A percentile compares a stretch with the other conserved stretches of the same genome.
phyloP scores from a whole-genome alignment of 805 yeast species.

The Starmerella powellii region DNA sequence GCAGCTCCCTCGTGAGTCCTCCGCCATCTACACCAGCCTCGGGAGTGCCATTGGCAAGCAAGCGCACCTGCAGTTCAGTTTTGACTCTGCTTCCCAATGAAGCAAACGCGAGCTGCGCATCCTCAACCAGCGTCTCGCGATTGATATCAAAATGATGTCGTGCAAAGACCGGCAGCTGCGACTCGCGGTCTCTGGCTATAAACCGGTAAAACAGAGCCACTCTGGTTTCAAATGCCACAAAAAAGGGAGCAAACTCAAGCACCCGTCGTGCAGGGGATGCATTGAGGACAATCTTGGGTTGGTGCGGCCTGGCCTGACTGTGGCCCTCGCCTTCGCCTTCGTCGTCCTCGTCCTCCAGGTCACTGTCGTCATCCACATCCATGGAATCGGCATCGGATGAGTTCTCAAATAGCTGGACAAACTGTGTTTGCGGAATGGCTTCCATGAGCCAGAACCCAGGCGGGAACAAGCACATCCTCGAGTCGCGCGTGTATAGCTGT shows the following conservation, averaged over 20 bases:
- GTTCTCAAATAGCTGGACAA: conserved; percentile 2
- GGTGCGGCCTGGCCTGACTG: too few species aligned
- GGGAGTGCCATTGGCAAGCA: conserved; percentile 54
- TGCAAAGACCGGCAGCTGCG: background rate
- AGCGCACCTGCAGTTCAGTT: conserved; percentile 47
- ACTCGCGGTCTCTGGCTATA: conserved; percentile 39
- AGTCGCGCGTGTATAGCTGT: conserved; percentile 53
- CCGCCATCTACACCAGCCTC: conserved; percentile 97
- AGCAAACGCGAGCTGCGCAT: conserved; percentile 54
- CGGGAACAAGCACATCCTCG: conserved; percentile 44
- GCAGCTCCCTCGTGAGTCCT: conserved; percentile 82
- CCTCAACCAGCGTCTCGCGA: conserved; percentile 60
- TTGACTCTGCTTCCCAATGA: conserved; percentile 47
- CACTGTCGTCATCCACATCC: conserved; percentile 20
- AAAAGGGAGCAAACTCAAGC: conserved; percentile 58
- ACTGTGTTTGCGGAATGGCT: background rate
- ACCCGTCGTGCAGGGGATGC: conserved; percentile 35
- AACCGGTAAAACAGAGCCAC: conserved; percentile 60
- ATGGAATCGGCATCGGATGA: conserved; percentile 16
- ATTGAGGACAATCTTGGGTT: background rate
- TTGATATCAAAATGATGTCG: conserved; percentile 31
- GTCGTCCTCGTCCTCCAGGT: conserved; percentile 3
- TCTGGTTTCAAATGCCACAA: conserved; percentile 62
- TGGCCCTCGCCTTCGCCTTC: background rate
- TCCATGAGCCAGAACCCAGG: conserved; percentile 44